Evolutionary conservation across 2,329 filamentous ascomycete species (phyloP).

Genomic region (Aspergillus terreus): DNA sequence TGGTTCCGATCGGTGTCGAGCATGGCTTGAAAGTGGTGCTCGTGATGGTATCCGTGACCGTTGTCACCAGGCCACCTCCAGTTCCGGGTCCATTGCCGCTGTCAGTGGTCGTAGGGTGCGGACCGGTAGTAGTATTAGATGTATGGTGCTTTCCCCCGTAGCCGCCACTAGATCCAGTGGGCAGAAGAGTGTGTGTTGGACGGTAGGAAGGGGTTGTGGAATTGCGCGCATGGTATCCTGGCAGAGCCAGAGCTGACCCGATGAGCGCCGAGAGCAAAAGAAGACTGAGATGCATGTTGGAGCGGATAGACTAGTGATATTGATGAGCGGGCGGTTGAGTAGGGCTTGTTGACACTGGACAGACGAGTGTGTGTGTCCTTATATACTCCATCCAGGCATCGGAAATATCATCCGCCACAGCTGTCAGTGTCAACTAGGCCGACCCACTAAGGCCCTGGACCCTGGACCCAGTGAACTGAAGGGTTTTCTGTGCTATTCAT

Average conservation of each 20-base stretch:
- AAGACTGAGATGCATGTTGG: background rate
- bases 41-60: conserved; percentile 27
- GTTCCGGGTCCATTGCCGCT: background rate
- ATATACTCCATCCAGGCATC: no score
- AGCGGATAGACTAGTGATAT: background rate
- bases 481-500: no score
- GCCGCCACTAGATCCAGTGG: conserved; percentile 8
- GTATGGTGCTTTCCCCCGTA: background rate
- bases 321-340: background rate
- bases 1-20: conserved; percentile 27
- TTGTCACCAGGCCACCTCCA: conserved; percentile 5
- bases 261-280: conserved; percentile 17
- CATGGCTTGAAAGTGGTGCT: conserved; percentile 31
- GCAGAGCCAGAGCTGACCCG: conserved; percentile 18
- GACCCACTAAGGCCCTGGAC: no score
- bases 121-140: background rate
- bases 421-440: no score
- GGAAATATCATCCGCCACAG: no score
- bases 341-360: no score
- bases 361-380: no score
- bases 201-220: conserved; percentile 6
- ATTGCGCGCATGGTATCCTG: conserved; percentile 8
- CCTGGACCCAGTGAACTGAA: no score
- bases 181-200: conserved; percentile 3
- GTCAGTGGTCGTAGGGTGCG: background rate